A percentile compares a stretch with the other conserved stretches of the same genome.
These are phyloP conservation scores for Nicotiana obtusifolia DNA, from an alignment of 257 asterid species.

Conservation along the genomic window DNA sequence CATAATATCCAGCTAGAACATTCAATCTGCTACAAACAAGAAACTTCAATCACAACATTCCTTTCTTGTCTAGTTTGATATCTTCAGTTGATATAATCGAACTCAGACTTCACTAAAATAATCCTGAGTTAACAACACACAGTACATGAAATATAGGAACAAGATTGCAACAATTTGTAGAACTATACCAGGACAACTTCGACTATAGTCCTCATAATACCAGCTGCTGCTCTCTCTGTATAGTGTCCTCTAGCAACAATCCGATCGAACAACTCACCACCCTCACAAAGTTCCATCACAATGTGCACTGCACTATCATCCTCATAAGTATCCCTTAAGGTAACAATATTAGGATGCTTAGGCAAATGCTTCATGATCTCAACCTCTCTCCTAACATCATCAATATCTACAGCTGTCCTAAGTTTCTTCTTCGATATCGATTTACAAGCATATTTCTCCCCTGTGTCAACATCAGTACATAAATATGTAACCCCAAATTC, in stretches of 20 bases:
- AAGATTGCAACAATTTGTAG: neutral
- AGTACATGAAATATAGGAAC: neutral
- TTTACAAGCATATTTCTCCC: slow-evolving; percentile 63
- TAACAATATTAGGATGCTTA: slow-evolving; percentile 56
- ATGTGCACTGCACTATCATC: slow-evolving; percentile 60
- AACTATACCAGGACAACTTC: slow-evolving; percentile 62
- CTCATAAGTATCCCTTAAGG: slow-evolving; percentile 55
- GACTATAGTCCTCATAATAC: slow-evolving; percentile 54
- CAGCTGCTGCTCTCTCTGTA: slow-evolving; percentile 67
- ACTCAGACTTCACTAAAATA: neutral
- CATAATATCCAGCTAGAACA: neutral
- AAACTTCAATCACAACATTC: neutral
- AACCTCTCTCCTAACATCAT: slow-evolving; percentile 75
- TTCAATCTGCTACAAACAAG: neutral
- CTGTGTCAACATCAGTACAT: slow-evolving; percentile 44
- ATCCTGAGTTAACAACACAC: neutral
- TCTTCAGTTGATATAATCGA: neutral
- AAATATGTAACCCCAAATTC: slow-evolving; percentile 71
- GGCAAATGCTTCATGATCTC: slow-evolving; percentile 74
- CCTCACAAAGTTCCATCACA: slow-evolving; percentile 74
- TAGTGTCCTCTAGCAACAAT: slow-evolving; percentile 76
- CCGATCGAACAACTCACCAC: slow-evolving; percentile 68
- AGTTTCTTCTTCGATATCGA: slow-evolving; percentile 70
- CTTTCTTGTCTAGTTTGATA: neutral
- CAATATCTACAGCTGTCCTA: slow-evolving; percentile 58